phyloP scores from a whole-genome alignment of 345 rosid genomes.

The Salix caprea region DNA sequence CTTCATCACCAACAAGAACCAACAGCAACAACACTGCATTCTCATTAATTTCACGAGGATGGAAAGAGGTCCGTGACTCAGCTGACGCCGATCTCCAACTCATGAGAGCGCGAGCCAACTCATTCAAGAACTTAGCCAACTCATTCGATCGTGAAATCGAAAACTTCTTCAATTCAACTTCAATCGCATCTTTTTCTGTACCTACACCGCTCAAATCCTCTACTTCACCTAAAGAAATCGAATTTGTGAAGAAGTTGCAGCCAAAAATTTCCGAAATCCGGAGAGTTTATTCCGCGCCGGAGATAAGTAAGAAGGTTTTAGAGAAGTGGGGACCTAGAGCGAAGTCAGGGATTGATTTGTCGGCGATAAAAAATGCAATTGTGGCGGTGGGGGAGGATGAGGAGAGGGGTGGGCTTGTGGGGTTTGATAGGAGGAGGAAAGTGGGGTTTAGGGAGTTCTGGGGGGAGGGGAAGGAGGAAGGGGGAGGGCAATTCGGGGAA shows the following conservation, averaged over 20 bases:
- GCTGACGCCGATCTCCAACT: constrained; percentile 90
- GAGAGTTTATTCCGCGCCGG: constrained; percentile 89
- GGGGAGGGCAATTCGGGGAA: constrained; percentile 39
- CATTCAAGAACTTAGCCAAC: constrained; percentile 77
- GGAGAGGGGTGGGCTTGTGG: constrained; percentile 34
- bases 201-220: constrained; percentile 34
- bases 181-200: constrained; percentile 48
- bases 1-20: constrained; percentile 24
- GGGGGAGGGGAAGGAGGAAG: constrained; percentile 41
- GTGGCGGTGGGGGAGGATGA: constrained; percentile 49
- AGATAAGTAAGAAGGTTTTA: constrained; percentile 73
- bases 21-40: constrained; percentile 51
- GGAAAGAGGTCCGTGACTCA: constrained; percentile 87
- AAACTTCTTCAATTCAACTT: constrained; percentile 69
- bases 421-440: constrained; percentile 40
- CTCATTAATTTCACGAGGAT: constrained; percentile 75
- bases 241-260: constrained; percentile 78
- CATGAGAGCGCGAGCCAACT: constrained; percentile 77
- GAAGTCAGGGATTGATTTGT: constrained; percentile 67
- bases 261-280: constrained; percentile 88
- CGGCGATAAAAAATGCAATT: constrained; percentile 72
- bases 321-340: constrained; percentile 82
- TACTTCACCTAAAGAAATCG: constrained; percentile 54
- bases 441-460: constrained; percentile 46
- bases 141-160: constrained; percentile 85